phyloP scores from a whole-genome alignment of 2,329 filamentous ascomycete genomes.

The Colletotrichum sp. region DNA sequence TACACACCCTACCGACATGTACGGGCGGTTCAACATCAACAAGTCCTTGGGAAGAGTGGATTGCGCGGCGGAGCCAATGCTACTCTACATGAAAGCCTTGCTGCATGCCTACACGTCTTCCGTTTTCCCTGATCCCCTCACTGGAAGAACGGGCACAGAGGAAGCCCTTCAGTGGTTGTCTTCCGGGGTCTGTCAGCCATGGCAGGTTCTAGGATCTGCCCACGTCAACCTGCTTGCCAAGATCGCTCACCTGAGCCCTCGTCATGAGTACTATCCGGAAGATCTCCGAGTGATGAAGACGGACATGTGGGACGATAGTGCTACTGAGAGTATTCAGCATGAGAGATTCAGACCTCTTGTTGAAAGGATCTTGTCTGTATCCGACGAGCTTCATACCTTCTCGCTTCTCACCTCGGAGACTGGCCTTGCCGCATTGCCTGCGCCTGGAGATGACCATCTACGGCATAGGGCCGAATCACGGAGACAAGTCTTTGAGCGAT shows the following conservation, averaged over 20 bases:
- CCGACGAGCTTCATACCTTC: conserved; percentile 30
- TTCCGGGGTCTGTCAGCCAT: conserved; percentile 57
- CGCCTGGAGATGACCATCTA: conserved; percentile 23
- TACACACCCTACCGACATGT: conserved; percentile 39
- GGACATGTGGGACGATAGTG: conserved; percentile 32
- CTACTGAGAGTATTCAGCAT: conserved; percentile 41
- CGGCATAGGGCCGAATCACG: conserved; percentile 24
- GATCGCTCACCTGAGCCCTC: conserved; percentile 33
- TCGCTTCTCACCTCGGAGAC: background rate
- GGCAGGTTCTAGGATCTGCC: conserved; percentile 36
- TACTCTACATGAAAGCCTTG: conserved; percentile 62
- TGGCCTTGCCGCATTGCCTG: conserved; percentile 12
- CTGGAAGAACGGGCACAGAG: conserved; percentile 63
- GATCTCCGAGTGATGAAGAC: conserved; percentile 37
- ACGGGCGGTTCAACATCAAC: conserved; percentile 59
- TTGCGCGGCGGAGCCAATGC: conserved; percentile 59
- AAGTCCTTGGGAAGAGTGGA: conserved; percentile 58
- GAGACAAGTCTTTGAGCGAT: conserved; percentile 10
- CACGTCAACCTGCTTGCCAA: background rate
- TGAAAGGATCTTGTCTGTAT: conserved; percentile 32
- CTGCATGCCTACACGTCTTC: conserved; percentile 68
- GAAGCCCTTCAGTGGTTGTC: conserved; percentile 57
- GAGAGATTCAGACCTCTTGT: conserved; percentile 38
- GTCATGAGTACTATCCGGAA: conserved; percentile 41
- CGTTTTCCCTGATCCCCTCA: conserved; percentile 61